Conservation (phyloP, 2,329 filamentous ascomycete genomes). For the Fusarium protoensiforme region DNA sequence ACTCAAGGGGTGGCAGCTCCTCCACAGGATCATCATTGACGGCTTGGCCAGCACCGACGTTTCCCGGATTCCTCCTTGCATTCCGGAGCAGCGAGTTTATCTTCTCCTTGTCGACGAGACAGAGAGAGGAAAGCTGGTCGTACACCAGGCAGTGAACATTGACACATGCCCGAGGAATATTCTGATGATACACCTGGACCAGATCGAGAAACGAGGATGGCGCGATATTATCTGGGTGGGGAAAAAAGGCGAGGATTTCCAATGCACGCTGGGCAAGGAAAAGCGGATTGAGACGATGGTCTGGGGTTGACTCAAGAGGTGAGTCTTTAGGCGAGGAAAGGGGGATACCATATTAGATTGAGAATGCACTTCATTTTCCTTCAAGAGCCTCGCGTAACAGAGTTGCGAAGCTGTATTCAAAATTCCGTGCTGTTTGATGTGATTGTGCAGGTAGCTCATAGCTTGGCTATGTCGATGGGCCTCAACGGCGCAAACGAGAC, state of each 20-base stretch:
- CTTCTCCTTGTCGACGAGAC: neutral
- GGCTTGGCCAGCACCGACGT: neutral
- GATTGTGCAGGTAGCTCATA: neutral
- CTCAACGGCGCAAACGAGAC: neutral
- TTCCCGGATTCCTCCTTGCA: neutral
- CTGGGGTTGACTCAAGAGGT: neutral
- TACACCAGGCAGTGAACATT: neutral
- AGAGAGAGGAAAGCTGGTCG: neutral
- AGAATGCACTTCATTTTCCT: neutral
- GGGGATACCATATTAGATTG: neutral
- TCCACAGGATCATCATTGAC: constrained; percentile 17
- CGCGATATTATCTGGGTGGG: constrained; percentile 43
- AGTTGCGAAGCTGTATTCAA: neutral
- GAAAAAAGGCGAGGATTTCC: constrained; percentile 16
- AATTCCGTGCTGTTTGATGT: neutral
- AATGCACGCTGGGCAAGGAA: constrained; percentile 13
- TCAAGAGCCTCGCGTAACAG: neutral
- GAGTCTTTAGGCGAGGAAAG: neutral
- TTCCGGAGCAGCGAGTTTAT: constrained; percentile 19
- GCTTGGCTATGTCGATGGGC: neutral
- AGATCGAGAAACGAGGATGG: constrained; percentile 34
- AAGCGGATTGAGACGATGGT: neutral
- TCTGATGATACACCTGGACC: constrained; percentile 21
- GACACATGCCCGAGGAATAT: constrained; percentile 22
- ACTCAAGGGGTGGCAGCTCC: constrained; percentile 21